Base-by-base conservation (phyloP, 192 early-diverging fungal species). In the Dispira simplex region DNA sequence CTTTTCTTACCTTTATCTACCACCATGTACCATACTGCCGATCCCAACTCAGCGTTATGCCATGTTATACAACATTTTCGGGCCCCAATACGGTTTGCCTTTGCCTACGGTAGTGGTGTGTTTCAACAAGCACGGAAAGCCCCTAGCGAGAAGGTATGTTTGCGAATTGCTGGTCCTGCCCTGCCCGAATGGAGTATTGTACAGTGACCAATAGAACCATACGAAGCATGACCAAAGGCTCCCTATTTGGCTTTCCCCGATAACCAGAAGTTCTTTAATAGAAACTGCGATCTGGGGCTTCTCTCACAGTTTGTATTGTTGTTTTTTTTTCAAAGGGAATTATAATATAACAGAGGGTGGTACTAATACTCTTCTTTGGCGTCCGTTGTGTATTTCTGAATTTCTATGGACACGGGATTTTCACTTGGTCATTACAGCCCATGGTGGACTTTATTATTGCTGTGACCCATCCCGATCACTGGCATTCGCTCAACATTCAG, bases 371-470 rank as follows among this genome's bases (percentile, higher is more conserved):
- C 12, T 3, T 12, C n/a, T 11, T 14, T 51, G 16, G 26, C 65
- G 79, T 77, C 32, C 6, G 32, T 6, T 39, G 32, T 39, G 32
- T 4, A 39, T 39, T 39, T 39, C 1, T 39, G 32, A 39, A 39
- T 39, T 39, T 39, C 32, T 39, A 6, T 6, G 32, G 6, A 39
- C 32, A 39, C 32, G 32, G 32, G 32, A 1, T 39, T 39, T 6
- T 6, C 32, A 6, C 32, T 39, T 39, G 32, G 32, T 39, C 32
- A 39, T 71, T 78, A 59, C 74, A 86, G 57, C 90, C 93, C 0
- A 92, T 96, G 90, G 80, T 98, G 0, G 97, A 99, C 75, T 81
- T 93, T 63, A 86, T 99, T 14, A 92, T 99, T 78, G 97, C 84
- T 14, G 97, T 99, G 20, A 84, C 86, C 8, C 90, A 99, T 71